Conservation (phyloP, 805 yeast species). For the Cyberlindnera mrakii region DNA sequence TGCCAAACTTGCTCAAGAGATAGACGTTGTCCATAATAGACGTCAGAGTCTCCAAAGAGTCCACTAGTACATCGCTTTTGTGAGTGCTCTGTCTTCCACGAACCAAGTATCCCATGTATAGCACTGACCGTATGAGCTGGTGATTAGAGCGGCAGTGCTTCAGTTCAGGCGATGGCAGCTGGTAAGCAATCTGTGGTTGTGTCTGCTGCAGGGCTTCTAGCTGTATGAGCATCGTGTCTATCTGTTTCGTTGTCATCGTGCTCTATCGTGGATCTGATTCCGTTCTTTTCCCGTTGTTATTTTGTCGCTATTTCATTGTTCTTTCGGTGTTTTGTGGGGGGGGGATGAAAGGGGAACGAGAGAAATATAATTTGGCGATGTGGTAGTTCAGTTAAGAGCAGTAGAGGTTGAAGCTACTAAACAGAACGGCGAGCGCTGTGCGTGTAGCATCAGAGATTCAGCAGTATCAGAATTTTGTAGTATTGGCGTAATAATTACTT, state of each 20-base stretch:
- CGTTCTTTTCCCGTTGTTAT: too few species aligned
- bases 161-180: not conserved
- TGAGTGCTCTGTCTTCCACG: slow-evolving; percentile 2
- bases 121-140: slow-evolving; percentile 11
- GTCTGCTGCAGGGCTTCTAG: not conserved
- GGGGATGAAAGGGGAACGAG: too few species aligned
- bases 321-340: too few species aligned
- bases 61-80: slow-evolving; percentile 9
- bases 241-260: slow-evolving; percentile 1
- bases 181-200: not conserved
- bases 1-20: slow-evolving; percentile 13
- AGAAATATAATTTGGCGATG: too few species aligned
- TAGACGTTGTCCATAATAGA: slow-evolving; percentile 17
- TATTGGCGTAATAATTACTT: too few species aligned
- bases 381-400: too few species aligned
- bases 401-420: slow-evolving; percentile 6
- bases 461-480: too few species aligned
- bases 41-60: slow-evolving; percentile 14
- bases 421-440: not conserved
- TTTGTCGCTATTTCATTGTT: slow-evolving; percentile 7
- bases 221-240: slow-evolving; percentile 2
- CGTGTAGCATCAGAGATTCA: too few species aligned
- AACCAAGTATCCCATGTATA: slow-evolving; percentile 10
- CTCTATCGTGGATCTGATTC: not conserved
- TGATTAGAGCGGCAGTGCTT: slow-evolving; percentile 4